Base-by-base conservation (phyloP, 768 basidiomycete species). In the Lactarius pseudohatsudake region DNA sequence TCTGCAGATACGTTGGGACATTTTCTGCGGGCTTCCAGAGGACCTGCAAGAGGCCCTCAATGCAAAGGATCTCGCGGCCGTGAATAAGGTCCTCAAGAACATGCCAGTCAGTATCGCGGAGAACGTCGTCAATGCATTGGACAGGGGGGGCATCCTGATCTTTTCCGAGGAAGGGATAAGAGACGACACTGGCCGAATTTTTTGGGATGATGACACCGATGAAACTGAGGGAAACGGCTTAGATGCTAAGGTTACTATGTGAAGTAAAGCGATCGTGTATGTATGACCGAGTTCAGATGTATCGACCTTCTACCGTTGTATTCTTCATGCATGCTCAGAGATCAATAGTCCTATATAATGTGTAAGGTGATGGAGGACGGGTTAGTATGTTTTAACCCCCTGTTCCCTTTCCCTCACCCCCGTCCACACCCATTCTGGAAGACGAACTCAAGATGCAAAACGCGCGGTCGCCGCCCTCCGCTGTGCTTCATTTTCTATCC, bases 91-190 rank as follows among this genome's bases (percentile, higher is more conserved):
- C 20, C 81, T 99, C 56, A 94, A 84, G 3, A 81, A 81, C 62
- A 92, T 99, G 94, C 83, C 85, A 13, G 89, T 98, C 1, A 75
- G 77, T 2, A 86, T 87, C 58, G 97, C 96, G 5, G 96, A 98
- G 78, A 81, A 85, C 34, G 81, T 94, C 11, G 96, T 98, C 36
- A 79, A 82, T 72, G 80, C 85, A 72, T 76, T 99, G 75, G 91
- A 98, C 72, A 80, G 92, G 75, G 91, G 85, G 4, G 95, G 96
- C 0, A 98, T 99, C 75, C 78, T 99, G 78, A 92, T 81, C 77
- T 96, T 96, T 75, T 86, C 88, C 47, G 89, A 91, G 64, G 83
- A 84, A 20, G 89, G 86, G 0, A 83, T 92, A 65, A 80, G 88
- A 68, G 91, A 92, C 62, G 86, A 88, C 72, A 91, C 88, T 13